A percentile compares a stretch with the other conserved stretches of the same genome.
Conservation (phyloP, 768 basidiomycete genomes). For the Serendipita sp. region DNA sequence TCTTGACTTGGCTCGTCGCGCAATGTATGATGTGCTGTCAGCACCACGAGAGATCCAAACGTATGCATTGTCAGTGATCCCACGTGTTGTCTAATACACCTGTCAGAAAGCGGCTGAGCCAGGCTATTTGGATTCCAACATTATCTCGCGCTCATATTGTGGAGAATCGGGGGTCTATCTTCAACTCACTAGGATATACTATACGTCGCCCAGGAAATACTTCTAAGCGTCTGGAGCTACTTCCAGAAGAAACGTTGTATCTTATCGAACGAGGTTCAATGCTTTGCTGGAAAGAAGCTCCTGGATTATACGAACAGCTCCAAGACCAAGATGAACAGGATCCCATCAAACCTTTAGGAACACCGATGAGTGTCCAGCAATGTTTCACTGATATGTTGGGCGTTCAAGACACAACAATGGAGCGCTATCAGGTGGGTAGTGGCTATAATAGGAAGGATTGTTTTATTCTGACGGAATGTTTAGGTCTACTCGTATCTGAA, state of each 20-base stretch:
- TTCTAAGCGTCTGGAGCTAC: constrained; percentile 59
- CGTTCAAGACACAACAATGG: constrained; percentile 55
- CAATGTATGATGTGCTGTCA: constrained; percentile 74
- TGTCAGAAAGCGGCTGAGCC: constrained; percentile 57
- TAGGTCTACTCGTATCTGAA: constrained; percentile 89
- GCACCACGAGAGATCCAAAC: constrained; percentile 60
- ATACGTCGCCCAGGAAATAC: constrained; percentile 30
- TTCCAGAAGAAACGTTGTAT: constrained; percentile 93
- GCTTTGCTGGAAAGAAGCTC: constrained; percentile 57
- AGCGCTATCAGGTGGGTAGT: constrained; percentile 65
- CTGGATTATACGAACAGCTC: constrained; percentile 11
- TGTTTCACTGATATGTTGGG: constrained; percentile 79
- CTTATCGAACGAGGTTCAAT: constrained; percentile 80
- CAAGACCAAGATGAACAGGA: constrained; percentile 24
- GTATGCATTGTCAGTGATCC: constrained; percentile 25
- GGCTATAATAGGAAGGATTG: neutral
- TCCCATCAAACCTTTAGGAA: constrained; percentile 29
- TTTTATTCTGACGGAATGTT: neutral
- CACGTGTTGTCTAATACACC: neutral
- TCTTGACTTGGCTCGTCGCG: constrained; percentile 60
- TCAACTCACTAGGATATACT: constrained; percentile 68
- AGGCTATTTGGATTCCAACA: constrained; percentile 62
- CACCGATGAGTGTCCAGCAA: constrained; percentile 84
- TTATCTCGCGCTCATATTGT: constrained; percentile 51
- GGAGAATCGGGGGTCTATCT: constrained; percentile 66